These are phyloP conservation scores for Hansenula lynferdii DNA, from an alignment of 1,139 yeast species.

Conservation along the genomic window DNA sequence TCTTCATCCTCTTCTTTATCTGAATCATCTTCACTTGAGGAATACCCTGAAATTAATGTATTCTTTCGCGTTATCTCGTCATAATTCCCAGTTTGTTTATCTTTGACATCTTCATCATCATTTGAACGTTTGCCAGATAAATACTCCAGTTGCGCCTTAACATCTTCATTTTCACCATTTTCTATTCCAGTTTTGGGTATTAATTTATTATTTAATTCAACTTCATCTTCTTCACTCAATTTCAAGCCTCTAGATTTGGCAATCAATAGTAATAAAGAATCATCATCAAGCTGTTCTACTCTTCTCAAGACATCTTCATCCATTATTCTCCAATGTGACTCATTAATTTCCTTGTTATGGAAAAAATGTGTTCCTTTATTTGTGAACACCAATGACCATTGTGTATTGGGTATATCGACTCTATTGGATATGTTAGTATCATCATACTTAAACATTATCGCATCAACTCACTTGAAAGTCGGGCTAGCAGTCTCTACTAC, in stretches of 20 bases:
- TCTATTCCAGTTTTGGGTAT: conserved; percentile 4
- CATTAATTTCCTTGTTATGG: conserved; percentile 27
- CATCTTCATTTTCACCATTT: conserved; percentile 10
- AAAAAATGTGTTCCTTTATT: conserved; percentile 42
- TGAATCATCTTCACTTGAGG: conserved; percentile 13
- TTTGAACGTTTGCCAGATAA: too few relatives aligned
- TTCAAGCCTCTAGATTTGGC: conserved; percentile 43
- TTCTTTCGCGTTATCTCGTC: conserved; percentile 6
- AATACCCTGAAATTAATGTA: conserved; percentile 12
- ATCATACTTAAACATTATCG: background rate
- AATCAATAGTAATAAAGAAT: conserved; percentile 31
- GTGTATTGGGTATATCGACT: conserved; percentile 16
- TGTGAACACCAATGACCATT: conserved; percentile 40
- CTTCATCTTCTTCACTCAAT: conserved; percentile 20
- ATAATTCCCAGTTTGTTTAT: conserved; percentile 7
- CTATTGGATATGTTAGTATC: conserved; percentile 10
- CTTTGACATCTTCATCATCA: background rate
- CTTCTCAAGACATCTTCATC: conserved; percentile 26
- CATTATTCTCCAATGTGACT: conserved; percentile 35
- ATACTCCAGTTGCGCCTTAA: too few relatives aligned
- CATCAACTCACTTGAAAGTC: background rate
- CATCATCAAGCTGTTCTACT: conserved; percentile 29
- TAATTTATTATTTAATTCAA: background rate
- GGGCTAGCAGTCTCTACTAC: background rate
- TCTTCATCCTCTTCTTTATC: conserved; percentile 11